Evolutionary conservation across 306 rosid genomes (phyloP), one percentile per base, ranked within the genome.

Genomic region (Fagus crenata): DNA sequence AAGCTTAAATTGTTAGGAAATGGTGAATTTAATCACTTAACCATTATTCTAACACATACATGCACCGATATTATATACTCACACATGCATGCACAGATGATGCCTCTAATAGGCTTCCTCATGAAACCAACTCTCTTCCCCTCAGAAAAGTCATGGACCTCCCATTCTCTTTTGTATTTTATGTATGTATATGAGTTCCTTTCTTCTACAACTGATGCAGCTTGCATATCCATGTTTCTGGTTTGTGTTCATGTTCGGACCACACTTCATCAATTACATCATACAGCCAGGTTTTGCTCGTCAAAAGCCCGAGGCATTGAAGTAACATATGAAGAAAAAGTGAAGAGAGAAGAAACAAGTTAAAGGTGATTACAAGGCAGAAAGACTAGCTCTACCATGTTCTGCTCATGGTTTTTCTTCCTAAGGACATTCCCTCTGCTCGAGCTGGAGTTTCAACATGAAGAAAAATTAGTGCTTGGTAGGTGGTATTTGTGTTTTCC

Each of bases 221-320:
- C 79, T 73, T 84, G 80, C 75, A 70, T 75, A 43, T 82, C 67
- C 75, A 54, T 83, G 82, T 78, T 79, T 90, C 77, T 53, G 80
- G 72, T 88, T 74, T 84, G 79, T 83, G 80, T 80, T 78, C 51
- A 72, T 78, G 67, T 42, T 71, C 56, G 71, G 77, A 31, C 78
- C 77, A 4, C 78, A 71, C 71, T 13, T 76, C 37, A 32, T 84
- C 75, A n/a, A 74, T 82, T 78, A 73, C 68, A 78, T 72, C 55
- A 35, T 81, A 61, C 97, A 95, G 99, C 99, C 97, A 5, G 97
- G 97, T 72, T 95, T 92, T 79, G 89, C 98, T 83, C 90, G 98
- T 74, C 95, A 88, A 80, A 86, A 89, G 78, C 84, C 88, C 63
- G 83, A 88, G 81, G 73, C 72, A 73, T 79, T 82, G 71, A 86